These are phyloP conservation scores for Cicer cuneatum DNA, from an alignment of 306 rosid species.

Conservation along the genomic window DNA sequence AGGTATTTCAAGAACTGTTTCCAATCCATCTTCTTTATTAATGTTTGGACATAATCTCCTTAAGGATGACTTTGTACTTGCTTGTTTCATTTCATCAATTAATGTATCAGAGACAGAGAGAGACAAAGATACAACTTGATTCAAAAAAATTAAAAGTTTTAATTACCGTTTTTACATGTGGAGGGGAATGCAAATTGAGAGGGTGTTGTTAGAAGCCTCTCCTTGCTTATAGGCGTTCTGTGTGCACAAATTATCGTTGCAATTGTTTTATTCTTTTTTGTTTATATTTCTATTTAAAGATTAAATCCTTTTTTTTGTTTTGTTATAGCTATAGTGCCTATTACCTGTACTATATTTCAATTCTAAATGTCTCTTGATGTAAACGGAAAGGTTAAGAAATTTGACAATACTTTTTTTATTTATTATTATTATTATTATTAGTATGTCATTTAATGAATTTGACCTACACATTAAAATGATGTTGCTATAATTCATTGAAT, in stretches of 20 bases:
- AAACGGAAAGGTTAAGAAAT: too few species aligned
- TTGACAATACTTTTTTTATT: too few species aligned
- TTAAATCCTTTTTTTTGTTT: slow-evolving; percentile 23
- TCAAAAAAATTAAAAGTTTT: slow-evolving; percentile 25
- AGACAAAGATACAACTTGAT: slow-evolving; percentile 28
- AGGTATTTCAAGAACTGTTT: slow-evolving; percentile 90
- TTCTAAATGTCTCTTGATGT: too few species aligned
- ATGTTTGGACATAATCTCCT: slow-evolving; percentile 93
- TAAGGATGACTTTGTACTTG: slow-evolving; percentile 46
- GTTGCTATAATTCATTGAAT: too few species aligned
- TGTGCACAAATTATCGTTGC: slow-evolving; percentile 43
- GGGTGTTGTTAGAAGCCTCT: slow-evolving; percentile 49
- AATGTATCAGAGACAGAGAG: neutral
- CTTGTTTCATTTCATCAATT: slow-evolving; percentile 50
- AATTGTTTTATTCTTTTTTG: slow-evolving; percentile 5
- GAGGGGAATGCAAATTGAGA: slow-evolving; percentile 44
- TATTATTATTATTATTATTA: too few species aligned
- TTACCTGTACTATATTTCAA: neutral
- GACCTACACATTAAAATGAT: too few species aligned
- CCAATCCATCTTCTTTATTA: slow-evolving; percentile 85
- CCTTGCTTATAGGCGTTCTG: slow-evolving; percentile 70
- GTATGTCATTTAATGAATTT: too few species aligned
- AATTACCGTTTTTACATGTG: slow-evolving; percentile 20
- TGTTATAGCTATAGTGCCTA: neutral
- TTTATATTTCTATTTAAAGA: slow-evolving; percentile 37